Base-by-base conservation (phyloP, 108 stramenopile genomes). In the Asterionellopsis glacialis region DNA sequence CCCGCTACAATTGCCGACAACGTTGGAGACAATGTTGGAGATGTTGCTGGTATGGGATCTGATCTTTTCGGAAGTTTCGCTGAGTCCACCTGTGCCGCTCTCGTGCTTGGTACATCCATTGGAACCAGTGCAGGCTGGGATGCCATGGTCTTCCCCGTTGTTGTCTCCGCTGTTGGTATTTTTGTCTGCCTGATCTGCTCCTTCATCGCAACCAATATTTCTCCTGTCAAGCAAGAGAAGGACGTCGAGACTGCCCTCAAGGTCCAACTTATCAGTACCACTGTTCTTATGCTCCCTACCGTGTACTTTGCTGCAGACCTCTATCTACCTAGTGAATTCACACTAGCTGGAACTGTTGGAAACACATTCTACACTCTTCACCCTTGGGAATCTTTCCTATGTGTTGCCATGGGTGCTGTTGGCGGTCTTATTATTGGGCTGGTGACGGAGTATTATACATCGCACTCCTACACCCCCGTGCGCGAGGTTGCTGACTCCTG, bases 1-100 rank as follows among this genome's bases (percentile, higher is more conserved):
- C 98, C 98, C 16, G 98, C 98, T 39, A 96, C 95, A 21, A 98
- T 98, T 75, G 98, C 98, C n/a, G 98, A 98, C 64, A 98, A 98
- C 70, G 98, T 98, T 22, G 98, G 98, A 42, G 98, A 98, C 80
- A 98, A 98, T 78, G 98, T 98, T 38, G 96, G 97, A 43, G 97
- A 98, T 64, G 96, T 98, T 21, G 97, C 98, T 51, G 96, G 96
- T 67, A 98, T 98, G 98, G 98, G 98, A 62, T 88, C 93, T 19
- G 98, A 98, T 90, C 81, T 99, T 16, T 99, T 99, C 66, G 98
- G 96, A 65, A 90, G 88, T 57, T 97, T 98, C 61, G 98, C 96
- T 33, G 97, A 96, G 75, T 85, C 96, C 41, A 99, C 96, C 51
- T 97, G 96, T 72, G 98, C 98, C 33, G 94, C 97, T 14, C 75